These are phyloP conservation scores for Xylaria flabelliformis DNA, from an alignment of 495 filamentous ascomycete genomes.

Conservation along the genomic window DNA sequence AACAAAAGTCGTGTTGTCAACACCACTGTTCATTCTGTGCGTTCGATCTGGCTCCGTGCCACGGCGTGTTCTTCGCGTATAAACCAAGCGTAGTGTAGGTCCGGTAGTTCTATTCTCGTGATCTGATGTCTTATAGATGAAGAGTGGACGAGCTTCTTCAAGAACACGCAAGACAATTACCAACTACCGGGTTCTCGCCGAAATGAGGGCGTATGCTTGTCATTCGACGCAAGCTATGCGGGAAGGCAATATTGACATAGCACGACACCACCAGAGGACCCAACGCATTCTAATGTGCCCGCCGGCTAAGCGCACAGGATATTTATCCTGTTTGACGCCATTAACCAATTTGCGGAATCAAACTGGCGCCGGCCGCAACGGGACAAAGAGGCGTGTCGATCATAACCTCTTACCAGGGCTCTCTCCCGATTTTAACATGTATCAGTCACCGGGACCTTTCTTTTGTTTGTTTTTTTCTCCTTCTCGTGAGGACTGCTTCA, in stretches of 20 bases:
- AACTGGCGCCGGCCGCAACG: conserved; percentile 9
- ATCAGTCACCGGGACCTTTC: background rate
- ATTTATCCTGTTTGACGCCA: conserved; percentile 10
- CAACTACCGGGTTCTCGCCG: conserved; percentile 23
- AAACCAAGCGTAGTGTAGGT: conserved; percentile 13
- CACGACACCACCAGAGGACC: conserved; percentile 20
- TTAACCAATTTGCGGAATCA: conserved; percentile 11
- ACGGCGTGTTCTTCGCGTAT: conserved; percentile 3
- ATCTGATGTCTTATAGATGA: conserved; percentile 15
- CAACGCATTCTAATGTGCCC: background rate
- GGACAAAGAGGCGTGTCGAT: conserved; percentile 14
- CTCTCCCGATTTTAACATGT: conserved; percentile 1
- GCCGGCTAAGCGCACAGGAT: conserved; percentile 6
- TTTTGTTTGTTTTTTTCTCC: background rate
- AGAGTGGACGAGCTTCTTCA: conserved; percentile 4
- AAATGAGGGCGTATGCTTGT: conserved; percentile 9
- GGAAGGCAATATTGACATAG: conserved; percentile 3
- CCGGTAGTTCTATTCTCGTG: conserved; percentile 4
- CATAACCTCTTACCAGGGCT: background rate
- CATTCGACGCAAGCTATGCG: conserved; percentile 12
- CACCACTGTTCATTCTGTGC: background rate
- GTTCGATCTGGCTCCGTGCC: conserved; percentile 1
- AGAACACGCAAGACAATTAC: background rate
- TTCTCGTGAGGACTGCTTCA: background rate
- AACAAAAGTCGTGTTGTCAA: background rate